Base-by-base conservation (phyloP, 768 basidiomycete genomes). In the Cantharellus cinnabarinus region DNA sequence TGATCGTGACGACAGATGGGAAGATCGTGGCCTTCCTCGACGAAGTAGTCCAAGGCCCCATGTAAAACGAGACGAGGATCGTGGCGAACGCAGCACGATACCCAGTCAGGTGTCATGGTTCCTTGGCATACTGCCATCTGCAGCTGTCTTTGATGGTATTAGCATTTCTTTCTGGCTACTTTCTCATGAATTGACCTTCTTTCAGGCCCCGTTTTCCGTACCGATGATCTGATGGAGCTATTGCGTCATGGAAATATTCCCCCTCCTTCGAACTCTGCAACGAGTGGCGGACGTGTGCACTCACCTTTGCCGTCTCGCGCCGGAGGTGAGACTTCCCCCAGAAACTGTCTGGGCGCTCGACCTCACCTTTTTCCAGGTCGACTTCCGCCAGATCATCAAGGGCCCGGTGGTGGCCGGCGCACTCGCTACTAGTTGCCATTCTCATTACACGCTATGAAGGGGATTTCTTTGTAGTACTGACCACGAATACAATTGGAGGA, bases 151-250 rank as follows among this genome's bases (percentile, higher is more conserved):
- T 68, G 88, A 95, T 70, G 93, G 90, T 90, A 63, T 64, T 80
- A 75, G 56, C 42, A 15, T n/a, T 42, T 61, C 50, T 59, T 52
- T 42, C 20, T 57, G 40, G 34, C 60, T 41, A 60, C 59, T 54
- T 10, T 10, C 52, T 64, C 57, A 29, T 38, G 64, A 60, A 63
- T 60, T 61, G 60, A 52, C 42, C n/a, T 35, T 41, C 58, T 61
- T 57, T 29, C 64, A 93, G 90, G 90, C 3, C 91, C 91, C 4
- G 77, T 89, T 42, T 94, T 94, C 72, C 76, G 87, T 59, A 83
- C 85, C 1, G 91, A 95, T 39, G 90, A 94, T 68, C 72, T 94
- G 42, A 83, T 97, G 81, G 82, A 83, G 62, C 66, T 89, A 39
- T 83, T 95, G 69, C 76, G 80, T 41, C 85, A 79, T 65, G 85